A percentile compares a stretch with the other conserved stretches of the same genome.
These are phyloP conservation scores for Kodamaea sp. DNA, from an alignment of 1,139 yeast species.

Conservation along the genomic window DNA sequence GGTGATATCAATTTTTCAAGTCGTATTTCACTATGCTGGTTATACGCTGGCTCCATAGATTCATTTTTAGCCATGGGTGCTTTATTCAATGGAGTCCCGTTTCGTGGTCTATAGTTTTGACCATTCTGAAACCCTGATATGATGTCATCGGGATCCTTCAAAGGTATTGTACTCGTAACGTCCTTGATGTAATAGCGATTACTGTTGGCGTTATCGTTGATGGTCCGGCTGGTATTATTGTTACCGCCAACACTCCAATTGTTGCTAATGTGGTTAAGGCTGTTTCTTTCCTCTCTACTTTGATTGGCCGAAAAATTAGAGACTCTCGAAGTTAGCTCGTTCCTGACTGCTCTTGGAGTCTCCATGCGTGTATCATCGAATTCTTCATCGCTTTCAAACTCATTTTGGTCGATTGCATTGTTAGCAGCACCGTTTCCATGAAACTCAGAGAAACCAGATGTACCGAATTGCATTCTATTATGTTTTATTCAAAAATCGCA, in stretches of 20 bases:
- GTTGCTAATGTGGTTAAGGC: background rate
- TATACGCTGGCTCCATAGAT: too few species aligned
- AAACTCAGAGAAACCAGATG: too few species aligned
- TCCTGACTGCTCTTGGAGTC: conserved; percentile 11
- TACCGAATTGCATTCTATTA: too few species aligned
- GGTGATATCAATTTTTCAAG: conserved; percentile 2
- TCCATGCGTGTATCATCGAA: conserved; percentile 17
- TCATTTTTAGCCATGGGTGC: background rate
- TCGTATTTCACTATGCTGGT: too few species aligned
- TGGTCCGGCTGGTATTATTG: background rate
- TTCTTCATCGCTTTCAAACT: conserved; percentile 15
- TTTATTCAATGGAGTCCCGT: conserved; percentile 3
- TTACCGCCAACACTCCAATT: too few species aligned
- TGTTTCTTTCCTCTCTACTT: conserved; percentile 1
- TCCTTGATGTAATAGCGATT: background rate
- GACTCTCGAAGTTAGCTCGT: conserved; percentile 1
- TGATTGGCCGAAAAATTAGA: background rate
- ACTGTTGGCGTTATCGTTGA: background rate
- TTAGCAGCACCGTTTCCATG: too few species aligned
- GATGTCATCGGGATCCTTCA: background rate
- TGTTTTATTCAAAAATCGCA: too few species aligned
- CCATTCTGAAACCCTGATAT: background rate
- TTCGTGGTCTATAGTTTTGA: background rate
- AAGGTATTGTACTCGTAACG: conserved; percentile 6
- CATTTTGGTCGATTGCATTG: background rate